These are phyloP conservation scores for Apiospora pterosperma DNA, from an alignment of 2,329 filamentous ascomycete species.

Conservation along the genomic window DNA sequence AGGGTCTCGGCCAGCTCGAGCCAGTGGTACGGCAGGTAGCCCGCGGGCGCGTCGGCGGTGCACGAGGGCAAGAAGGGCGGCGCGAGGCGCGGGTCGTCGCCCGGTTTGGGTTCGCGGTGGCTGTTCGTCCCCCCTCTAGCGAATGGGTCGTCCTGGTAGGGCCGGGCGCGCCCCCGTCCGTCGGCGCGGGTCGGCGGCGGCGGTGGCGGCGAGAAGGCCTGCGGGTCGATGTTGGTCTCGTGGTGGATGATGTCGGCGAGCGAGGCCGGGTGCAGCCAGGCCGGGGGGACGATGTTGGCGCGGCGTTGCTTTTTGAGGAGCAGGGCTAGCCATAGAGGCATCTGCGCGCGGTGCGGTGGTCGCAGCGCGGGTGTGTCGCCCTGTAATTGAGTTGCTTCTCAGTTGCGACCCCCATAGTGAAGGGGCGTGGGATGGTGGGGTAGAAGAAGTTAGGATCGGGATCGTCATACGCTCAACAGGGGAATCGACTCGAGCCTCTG, in stretches of 20 bases:
- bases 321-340: slow-evolving; percentile 93
- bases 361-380: slow-evolving; percentile 72
- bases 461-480: slow-evolving; percentile 72
- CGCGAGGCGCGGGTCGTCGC: slow-evolving; percentile 39
- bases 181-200: slow-evolving; percentile 56
- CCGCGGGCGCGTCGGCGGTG: slow-evolving; percentile 63
- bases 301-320: slow-evolving; percentile 92
- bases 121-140: no score
- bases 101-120: slow-evolving; percentile 16
- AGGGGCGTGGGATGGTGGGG: slow-evolving; percentile 7
- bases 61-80: slow-evolving; percentile 79
- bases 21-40: slow-evolving; percentile 90
- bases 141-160: slow-evolving; percentile 23
- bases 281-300: slow-evolving; percentile 86
- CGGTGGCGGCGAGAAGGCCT: slow-evolving; percentile 75
- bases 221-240: slow-evolving; percentile 70
- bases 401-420: neutral
- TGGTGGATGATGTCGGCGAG: slow-evolving; percentile 75
- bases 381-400: slow-evolving; percentile 40
- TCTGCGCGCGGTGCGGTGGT: slow-evolving; percentile 73
- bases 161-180: slow-evolving; percentile 36
- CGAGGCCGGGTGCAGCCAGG: slow-evolving; percentile 79
- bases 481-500: slow-evolving; percentile 84
- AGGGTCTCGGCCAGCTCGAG: slow-evolving; percentile 85
- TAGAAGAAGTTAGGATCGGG: slow-evolving; percentile 8